phyloP scores from a whole-genome alignment of 2,329 filamentous ascomycete genomes.

The Delphinella strobiligena region DNA sequence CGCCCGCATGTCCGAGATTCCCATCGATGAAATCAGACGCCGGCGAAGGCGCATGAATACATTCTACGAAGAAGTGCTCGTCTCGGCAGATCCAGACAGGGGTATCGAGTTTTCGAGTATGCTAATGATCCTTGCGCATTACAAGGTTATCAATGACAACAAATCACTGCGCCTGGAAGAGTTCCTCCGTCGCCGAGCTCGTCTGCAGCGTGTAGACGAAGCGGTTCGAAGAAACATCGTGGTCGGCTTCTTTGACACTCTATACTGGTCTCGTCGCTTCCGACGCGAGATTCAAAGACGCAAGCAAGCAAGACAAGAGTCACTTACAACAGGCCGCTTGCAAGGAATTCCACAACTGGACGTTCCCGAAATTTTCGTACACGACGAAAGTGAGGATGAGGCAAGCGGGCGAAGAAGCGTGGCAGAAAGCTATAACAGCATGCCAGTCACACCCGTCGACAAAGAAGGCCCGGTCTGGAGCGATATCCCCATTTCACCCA shows the following conservation, averaged over 20 bases:
- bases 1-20: conserved; percentile 57
- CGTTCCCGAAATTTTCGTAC: conserved; percentile 82
- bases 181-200: conserved; percentile 78
- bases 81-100: conserved; percentile 76
- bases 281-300: conserved; percentile 62
- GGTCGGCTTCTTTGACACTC: conserved; percentile 87
- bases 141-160: conserved; percentile 97
- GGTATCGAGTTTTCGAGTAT: conserved; percentile 88
- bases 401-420: conserved; percentile 8
- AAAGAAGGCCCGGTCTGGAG: background rate
- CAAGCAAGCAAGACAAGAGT: conserved; percentile 38
- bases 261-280: conserved; percentile 80
- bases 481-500: conserved; percentile 15
- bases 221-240: conserved; percentile 84
- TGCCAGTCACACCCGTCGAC: conserved; percentile 8
- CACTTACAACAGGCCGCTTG: conserved; percentile 42
- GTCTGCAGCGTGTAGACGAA: conserved; percentile 88
- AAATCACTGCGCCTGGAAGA: conserved; percentile 85
- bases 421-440: conserved; percentile 6
- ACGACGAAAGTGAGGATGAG: conserved; percentile 53
- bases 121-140: conserved; percentile 91
- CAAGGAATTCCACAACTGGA: conserved; percentile 53
- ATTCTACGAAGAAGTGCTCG: conserved; percentile 96
- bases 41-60: conserved; percentile 72
- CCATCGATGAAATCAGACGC: conserved; percentile 60